phyloP scores from a whole-genome alignment of 176 grass and related monocot species.

The Pontederia paniculata region DNA sequence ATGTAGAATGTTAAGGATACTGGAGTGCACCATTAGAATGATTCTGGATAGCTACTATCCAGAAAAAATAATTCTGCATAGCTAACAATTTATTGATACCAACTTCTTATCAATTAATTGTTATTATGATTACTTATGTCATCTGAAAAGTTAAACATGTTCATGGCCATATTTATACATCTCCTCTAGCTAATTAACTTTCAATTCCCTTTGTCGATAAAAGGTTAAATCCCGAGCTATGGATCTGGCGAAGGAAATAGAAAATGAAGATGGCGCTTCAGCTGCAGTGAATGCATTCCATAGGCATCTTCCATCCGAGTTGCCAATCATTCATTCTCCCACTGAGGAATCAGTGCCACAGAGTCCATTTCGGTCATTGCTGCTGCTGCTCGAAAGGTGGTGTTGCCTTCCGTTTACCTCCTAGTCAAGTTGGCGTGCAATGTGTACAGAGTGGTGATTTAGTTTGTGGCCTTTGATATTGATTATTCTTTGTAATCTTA shows the following conservation, averaged over 20 bases:
- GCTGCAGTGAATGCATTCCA: slow-evolving; percentile 80
- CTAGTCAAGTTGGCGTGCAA: slow-evolving; percentile 17
- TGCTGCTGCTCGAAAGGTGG: slow-evolving; percentile 56
- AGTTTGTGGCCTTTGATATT: slow-evolving; percentile 1
- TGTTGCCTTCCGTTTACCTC: slow-evolving; percentile 43
- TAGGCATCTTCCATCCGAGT: slow-evolving; percentile 50
- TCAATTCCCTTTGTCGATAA: neutral
- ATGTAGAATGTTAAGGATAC: no score
- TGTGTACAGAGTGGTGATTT: slow-evolving; percentile 5
- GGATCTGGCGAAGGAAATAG: slow-evolving; percentile 68
- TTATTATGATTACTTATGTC: no score
- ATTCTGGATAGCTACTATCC: no score
- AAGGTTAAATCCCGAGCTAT: slow-evolving; percentile 68
- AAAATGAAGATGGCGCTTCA: slow-evolving; percentile 83
- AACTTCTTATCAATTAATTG: no score
- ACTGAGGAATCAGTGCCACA: slow-evolving; percentile 33
- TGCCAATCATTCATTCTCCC: slow-evolving; percentile 27
- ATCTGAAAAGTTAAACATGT: no score
- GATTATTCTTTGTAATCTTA: no score
- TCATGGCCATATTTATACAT: no score
- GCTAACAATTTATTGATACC: no score
- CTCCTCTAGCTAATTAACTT: slow-evolving; percentile 13
- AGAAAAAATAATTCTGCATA: no score
- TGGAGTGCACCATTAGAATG: no score
- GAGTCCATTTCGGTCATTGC: slow-evolving; percentile 44